Conservation (phyloP, 208 protist species). For the Leishmania major region DNA sequence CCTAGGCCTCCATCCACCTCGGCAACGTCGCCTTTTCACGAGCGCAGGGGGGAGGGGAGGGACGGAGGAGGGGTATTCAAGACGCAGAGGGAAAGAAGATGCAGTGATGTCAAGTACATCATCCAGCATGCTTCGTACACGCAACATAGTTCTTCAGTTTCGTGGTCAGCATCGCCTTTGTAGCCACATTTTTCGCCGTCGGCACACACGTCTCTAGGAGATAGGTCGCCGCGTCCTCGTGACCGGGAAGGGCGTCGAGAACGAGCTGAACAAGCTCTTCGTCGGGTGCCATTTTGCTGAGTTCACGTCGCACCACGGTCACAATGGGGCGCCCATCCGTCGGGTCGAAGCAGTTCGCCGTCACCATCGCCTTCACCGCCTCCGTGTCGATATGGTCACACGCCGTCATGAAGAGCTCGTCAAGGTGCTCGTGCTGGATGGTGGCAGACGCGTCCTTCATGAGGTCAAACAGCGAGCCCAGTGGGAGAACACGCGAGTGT, state of each 20-base stretch:
- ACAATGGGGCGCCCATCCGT: slow-evolving; percentile 57
- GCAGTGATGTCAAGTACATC: too few species aligned
- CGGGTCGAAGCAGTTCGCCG: slow-evolving; percentile 58
- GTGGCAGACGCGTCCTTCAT: slow-evolving; percentile 55
- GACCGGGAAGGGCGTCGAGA: slow-evolving; percentile 45
- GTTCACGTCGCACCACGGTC: slow-evolving; percentile 57
- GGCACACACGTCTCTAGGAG: slow-evolving; percentile 48
- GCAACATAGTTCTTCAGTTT: slow-evolving; percentile 37
- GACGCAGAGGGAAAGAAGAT: not conserved
- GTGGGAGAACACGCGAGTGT: slow-evolving; percentile 50
- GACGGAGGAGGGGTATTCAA: not conserved
- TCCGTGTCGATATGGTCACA: slow-evolving; percentile 70
- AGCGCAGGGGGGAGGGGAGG: not conserved
- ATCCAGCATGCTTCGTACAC: not conserved
- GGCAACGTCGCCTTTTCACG: not conserved
- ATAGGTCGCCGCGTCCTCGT: slow-evolving; percentile 40
- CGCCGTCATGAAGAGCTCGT: slow-evolving; percentile 65
- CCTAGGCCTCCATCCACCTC: not conserved
- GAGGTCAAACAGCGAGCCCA: slow-evolving; percentile 49
- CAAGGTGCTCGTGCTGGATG: slow-evolving; percentile 61
- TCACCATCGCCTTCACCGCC: slow-evolving; percentile 63
- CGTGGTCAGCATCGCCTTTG: slow-evolving; percentile 34
- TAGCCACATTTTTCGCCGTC: slow-evolving; percentile 35
- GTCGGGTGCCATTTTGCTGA: slow-evolving; percentile 39
- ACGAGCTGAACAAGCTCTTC: slow-evolving; percentile 58